Base-by-base conservation (phyloP, 2,329 filamentous ascomycete species). In the Exophiala mesophila region DNA sequence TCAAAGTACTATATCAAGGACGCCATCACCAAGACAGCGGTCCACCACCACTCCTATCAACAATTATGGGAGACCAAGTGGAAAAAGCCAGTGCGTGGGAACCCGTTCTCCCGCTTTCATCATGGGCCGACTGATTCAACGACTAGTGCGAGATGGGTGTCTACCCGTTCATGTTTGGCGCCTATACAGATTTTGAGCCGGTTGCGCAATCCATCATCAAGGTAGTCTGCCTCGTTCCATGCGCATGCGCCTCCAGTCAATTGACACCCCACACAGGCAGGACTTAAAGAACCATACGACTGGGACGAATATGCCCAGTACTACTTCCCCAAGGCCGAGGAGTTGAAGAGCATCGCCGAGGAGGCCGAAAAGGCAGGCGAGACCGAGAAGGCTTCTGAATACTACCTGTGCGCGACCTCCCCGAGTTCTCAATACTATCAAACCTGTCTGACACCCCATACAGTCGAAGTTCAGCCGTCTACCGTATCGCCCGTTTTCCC, bases 61-160 rank as follows among this genome's bases (percentile, higher is more conserved):
- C 72, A 73, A 7, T 65, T 85, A 19, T 88, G 85, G 83, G 80
- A 85, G 64, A 84, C 79, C 5, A 86, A 85, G 63, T 88, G 83
- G 83, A 80, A 80, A 63, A 68, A 74, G 53, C 80, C 80, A 4
- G 79, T 82, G 64, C 43, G 73, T 56, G 16, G 10, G 24, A 23
- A 8, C 2, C 9, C 7, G 28, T 8, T 15, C 13, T 16, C 5
- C 12, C n/a, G 21, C 15, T 19, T 5, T 5, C 6, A 34, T 15
- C 10, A 7, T 12, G 18, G 16, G 24, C 16, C 17, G 5, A 19
- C 16, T 10, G 10, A 23, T 13, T 10, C n/a, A 6, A 12, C 24
- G 16, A 5, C 26, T 47, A 72, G 71, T 79, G 76, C 60, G 62
- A 63, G 24, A 80, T 79, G 64, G 73, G 78, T 43, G 70, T 87